phyloP scores from a whole-genome alignment of 2,329 filamentous ascomycete species.

The Cladosporium phlei region DNA sequence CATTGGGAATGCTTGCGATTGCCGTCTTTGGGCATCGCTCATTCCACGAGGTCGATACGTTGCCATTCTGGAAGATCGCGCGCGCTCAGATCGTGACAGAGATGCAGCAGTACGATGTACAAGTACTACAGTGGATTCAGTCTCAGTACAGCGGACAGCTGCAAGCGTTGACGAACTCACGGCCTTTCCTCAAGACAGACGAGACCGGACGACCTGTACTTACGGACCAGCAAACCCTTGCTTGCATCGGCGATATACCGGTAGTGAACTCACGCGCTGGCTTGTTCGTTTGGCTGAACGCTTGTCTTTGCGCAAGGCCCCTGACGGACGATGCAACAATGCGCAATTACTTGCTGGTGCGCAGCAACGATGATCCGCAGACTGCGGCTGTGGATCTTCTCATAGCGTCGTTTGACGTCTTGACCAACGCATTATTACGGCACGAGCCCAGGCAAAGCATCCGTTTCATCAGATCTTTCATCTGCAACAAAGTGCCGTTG shows the following conservation, averaged over 20 bases:
- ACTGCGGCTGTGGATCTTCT: constrained; percentile 76
- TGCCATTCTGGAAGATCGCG: constrained; percentile 28
- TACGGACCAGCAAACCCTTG: constrained; percentile 57
- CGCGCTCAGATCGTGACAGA: constrained; percentile 24
- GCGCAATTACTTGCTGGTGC: constrained; percentile 74
- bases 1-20: constrained; percentile 27
- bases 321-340: constrained; percentile 75
- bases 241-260: constrained; percentile 54
- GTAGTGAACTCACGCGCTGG: constrained; percentile 72
- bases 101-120: constrained; percentile 30
- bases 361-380: constrained; percentile 80
- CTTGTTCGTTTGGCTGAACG: constrained; percentile 79
- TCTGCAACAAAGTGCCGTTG: constrained; percentile 68
- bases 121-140: constrained; percentile 32
- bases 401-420: constrained; percentile 79
- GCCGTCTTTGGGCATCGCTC: constrained; percentile 26
- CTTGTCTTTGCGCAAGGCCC: constrained; percentile 74
- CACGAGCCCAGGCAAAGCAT: constrained; percentile 56
- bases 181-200: constrained; percentile 62
- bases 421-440: constrained; percentile 80
- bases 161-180: constrained; percentile 23
- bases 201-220: constrained; percentile 54
- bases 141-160: constrained; percentile 29
- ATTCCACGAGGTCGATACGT: constrained; percentile 23
- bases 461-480: constrained; percentile 76